A percentile compares a stretch with the other conserved stretches of the same genome.
These are phyloP conservation scores for Vigna reflexopilosa DNA, from an alignment of 306 rosid genomes.

Conservation along the genomic window DNA sequence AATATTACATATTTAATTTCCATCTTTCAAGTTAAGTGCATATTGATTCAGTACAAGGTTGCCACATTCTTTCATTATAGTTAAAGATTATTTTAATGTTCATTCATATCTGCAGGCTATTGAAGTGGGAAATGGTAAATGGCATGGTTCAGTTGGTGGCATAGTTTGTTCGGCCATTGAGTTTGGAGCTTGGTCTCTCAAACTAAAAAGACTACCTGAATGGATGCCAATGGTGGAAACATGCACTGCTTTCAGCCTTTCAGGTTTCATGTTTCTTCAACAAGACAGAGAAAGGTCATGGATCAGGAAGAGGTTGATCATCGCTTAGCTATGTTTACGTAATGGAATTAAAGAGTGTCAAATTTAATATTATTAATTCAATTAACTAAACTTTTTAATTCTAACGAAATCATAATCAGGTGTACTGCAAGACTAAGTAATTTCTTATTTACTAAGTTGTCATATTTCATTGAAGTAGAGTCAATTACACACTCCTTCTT, in stretches of 20 bases:
- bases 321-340: conserved; percentile 58
- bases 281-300: conserved; percentile 85
- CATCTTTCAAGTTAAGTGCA: background rate
- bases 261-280: conserved; percentile 87
- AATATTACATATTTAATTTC: background rate
- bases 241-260: conserved; percentile 58
- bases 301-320: conserved; percentile 80
- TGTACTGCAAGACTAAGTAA: too few species aligned
- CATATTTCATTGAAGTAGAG: background rate
- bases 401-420: too few species aligned
- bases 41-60: background rate
- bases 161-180: conserved; percentile 65
- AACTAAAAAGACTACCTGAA: conserved; percentile 62
- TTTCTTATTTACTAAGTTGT: too few species aligned
- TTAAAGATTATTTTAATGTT: background rate
- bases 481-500: background rate
- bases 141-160: conserved; percentile 72
- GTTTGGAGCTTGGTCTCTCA: conserved; percentile 72
- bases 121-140: conserved; percentile 57
- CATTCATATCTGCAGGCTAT: conserved; percentile 45
- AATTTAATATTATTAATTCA: too few species aligned
- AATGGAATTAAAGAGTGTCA: conserved; percentile 46
- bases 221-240: conserved; percentile 91
- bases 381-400: too few species aligned
- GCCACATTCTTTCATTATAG: background rate